Percentiles rank a stretch among this genome's conserved stretches.
Evolutionary conservation across 371 early-diverging fungal species (phyloP).

Genomic region (Apophysomyces trapeziformis): DNA sequence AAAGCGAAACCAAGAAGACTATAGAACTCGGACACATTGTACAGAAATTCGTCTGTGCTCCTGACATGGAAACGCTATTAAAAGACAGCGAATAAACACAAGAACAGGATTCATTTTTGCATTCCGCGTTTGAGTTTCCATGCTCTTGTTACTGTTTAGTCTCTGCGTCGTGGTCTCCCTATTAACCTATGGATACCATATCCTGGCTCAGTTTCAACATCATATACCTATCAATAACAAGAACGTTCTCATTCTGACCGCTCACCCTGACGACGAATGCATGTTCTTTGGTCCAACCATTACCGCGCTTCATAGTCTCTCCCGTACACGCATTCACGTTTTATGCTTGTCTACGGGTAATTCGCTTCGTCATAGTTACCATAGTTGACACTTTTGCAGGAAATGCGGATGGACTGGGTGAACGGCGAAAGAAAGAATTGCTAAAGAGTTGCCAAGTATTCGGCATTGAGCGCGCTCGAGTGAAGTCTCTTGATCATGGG

Average conservation of each 20-base stretch:
- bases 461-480: constrained; percentile 63
- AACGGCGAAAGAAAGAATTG: constrained; percentile 80
- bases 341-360: constrained; percentile 90
- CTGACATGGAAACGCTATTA: constrained; percentile 64
- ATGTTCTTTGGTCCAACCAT: constrained; percentile 98
- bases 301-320: constrained; percentile 31
- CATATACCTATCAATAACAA: constrained; percentile 33
- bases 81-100: constrained; percentile 26
- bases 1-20: constrained; percentile 48
- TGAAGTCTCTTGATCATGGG: constrained; percentile 73
- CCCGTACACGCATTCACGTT: constrained; percentile 62
- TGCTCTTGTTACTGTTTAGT: constrained; percentile 3
- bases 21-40: constrained; percentile 69
- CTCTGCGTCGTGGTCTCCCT: constrained; percentile 11
- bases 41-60: constrained; percentile 68
- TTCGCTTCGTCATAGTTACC: neutral
- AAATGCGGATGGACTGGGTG: constrained; percentile 80
- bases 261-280: constrained; percentile 99
- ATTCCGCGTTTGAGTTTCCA: neutral
- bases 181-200: constrained; percentile 26
- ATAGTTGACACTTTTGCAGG: constrained; percentile 45
- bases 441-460: constrained; percentile 67
- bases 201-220: constrained; percentile 22
- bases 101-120: constrained; percentile 1
- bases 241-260: constrained; percentile 81